Conservation (phyloP, 805 yeast species). For the Yamadazyma kitorensis region DNA sequence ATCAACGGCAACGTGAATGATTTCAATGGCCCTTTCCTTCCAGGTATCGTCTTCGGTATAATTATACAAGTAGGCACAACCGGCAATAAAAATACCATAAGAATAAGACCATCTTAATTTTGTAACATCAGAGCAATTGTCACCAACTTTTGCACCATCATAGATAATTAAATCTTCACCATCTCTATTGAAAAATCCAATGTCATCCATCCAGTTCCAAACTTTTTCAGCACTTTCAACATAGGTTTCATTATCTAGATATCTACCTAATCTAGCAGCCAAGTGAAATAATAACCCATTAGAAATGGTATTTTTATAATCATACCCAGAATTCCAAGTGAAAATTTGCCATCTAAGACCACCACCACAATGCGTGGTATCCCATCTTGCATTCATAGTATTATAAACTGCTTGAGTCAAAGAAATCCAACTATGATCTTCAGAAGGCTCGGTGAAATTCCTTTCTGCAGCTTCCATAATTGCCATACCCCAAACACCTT, state of each 20-base stretch:
- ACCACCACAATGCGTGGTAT: conserved; percentile 66
- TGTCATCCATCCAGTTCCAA: conserved; percentile 75
- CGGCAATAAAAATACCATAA: conserved; percentile 64
- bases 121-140: conserved; percentile 50
- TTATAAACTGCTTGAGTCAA: conserved; percentile 88
- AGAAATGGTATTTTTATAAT: conserved; percentile 88
- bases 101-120: conserved; percentile 64
- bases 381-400: conserved; percentile 92
- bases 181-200: conserved; percentile 22
- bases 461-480: conserved; percentile 46
- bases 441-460: conserved; percentile 49
- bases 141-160: conserved; percentile 57
- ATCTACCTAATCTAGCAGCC: conserved; percentile 84
- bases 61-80: conserved; percentile 68
- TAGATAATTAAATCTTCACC: conserved; percentile 36
- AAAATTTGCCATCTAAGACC: conserved; percentile 97
- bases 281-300: conserved; percentile 87
- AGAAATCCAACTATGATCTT: conserved; percentile 72
- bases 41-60: conserved; percentile 49
- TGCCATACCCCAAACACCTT: conserved; percentile 52
- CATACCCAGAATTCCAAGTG: conserved; percentile 91
- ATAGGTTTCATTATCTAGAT: conserved; percentile 71
- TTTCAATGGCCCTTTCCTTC: conserved; percentile 35
- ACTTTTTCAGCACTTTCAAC: conserved; percentile 70
- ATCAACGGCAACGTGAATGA: conserved; percentile 33